These are phyloP conservation scores for Carallia brachiata DNA, from an alignment of 345 rosid species.

Conservation along the genomic window DNA sequence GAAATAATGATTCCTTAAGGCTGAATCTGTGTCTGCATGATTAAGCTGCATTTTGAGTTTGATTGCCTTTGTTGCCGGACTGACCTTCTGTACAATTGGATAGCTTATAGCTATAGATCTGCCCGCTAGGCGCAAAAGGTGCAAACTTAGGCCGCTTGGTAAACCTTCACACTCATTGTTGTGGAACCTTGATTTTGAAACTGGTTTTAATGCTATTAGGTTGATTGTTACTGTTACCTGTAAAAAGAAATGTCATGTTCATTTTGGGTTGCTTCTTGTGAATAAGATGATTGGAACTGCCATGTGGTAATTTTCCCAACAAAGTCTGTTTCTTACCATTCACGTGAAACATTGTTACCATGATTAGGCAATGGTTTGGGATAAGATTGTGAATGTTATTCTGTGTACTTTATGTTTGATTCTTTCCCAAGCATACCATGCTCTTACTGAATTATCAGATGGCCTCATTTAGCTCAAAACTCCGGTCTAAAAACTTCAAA, in stretches of 20 bases:
- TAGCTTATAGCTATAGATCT: too few species aligned
- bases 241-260: not conserved
- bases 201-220: not conserved
- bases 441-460: constrained; percentile 1
- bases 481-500: not conserved
- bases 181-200: constrained; percentile 5
- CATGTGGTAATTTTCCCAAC: too few species aligned
- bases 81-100: too few species aligned
- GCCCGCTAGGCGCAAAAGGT: not conserved
- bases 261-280: constrained; percentile 1
- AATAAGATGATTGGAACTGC: too few species aligned
- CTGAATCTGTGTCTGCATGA: too few species aligned
- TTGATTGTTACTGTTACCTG: not conserved
- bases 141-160: not conserved
- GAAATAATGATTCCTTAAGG: too few species aligned
- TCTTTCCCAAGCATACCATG: not conserved
- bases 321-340: too few species aligned
- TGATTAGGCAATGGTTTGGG: constrained; percentile 6
- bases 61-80: too few species aligned
- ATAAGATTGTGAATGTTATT: not conserved
- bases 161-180: not conserved
- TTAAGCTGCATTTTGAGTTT: too few species aligned
- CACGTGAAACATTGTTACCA: not conserved
- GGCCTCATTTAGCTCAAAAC: not conserved
- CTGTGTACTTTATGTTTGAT: not conserved